These are phyloP conservation scores for Penstemon eatonii DNA, from an alignment of 257 asterid genomes.

Conservation along the genomic window DNA sequence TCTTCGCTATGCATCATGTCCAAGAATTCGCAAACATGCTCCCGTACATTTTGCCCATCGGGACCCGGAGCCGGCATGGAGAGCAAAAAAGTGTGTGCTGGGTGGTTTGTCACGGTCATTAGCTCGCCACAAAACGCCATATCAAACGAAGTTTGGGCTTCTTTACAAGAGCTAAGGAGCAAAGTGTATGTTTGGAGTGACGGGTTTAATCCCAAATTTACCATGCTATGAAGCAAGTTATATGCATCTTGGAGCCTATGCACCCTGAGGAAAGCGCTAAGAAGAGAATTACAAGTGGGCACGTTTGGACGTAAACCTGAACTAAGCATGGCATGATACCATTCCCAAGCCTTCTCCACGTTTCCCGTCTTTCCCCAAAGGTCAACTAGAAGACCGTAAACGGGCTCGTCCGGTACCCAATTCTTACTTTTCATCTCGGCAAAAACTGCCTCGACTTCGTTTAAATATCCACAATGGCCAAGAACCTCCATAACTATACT, in stretches of 20 bases:
- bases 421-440: conserved; percentile 80
- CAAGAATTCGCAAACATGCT: conserved; percentile 76
- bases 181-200: conserved; percentile 89
- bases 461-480: conserved; percentile 90
- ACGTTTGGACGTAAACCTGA: conserved; percentile 87
- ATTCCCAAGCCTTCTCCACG: conserved; percentile 83
- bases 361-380: conserved; percentile 92
- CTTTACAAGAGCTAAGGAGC: conserved; percentile 89
- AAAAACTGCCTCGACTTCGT: conserved; percentile 90
- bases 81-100: conserved; percentile 72
- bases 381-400: conserved; percentile 89
- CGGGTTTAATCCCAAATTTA: conserved; percentile 66
- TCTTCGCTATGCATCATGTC: conserved; percentile 94
- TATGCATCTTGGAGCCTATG: conserved; percentile 82
- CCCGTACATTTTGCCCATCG: conserved; percentile 80
- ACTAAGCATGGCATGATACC: conserved; percentile 83
- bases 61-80: conserved; percentile 91
- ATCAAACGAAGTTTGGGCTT: conserved; percentile 72
- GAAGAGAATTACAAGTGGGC: conserved; percentile 91
- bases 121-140: conserved; percentile 76
- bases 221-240: conserved; percentile 80
- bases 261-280: conserved; percentile 89
- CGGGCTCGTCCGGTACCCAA: conserved; percentile 98
- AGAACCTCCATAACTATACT: conserved; percentile 96
- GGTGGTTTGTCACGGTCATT: conserved; percentile 82